Percentiles rank a stretch among this genome's conserved stretches.
phyloP scores from a whole-genome alignment of 2,329 filamentous ascomycete species.

The Scytalidium sp. region DNA sequence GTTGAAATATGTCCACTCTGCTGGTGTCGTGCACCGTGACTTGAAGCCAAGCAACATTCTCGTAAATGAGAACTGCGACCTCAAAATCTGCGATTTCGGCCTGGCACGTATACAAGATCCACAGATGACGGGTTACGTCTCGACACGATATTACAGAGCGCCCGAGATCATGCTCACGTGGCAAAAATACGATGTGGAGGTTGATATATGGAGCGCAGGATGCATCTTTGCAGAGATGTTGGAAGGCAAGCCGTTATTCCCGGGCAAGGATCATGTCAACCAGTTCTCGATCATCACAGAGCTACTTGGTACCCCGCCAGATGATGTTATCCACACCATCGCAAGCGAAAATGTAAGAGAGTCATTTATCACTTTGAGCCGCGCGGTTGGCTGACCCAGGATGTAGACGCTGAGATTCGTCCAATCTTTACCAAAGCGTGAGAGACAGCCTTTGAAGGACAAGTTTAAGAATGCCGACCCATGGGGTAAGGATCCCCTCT shows the following conservation, averaged over 20 bases:
- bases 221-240: constrained; percentile 99
- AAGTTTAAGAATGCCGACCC: constrained; percentile 97
- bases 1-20: constrained; percentile 98
- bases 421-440: constrained; percentile 92
- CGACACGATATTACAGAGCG: constrained; percentile 96
- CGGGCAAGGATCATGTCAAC: constrained; percentile 98
- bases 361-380: constrained; percentile 1
- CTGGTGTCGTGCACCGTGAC: constrained; percentile 95
- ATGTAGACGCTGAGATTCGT: constrained; percentile 88
- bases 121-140: constrained; percentile 99
- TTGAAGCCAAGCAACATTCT: constrained; percentile 98
- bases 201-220: constrained; percentile 98
- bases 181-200: constrained; percentile 99
- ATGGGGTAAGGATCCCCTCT: constrained; percentile 53
- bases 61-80: constrained; percentile 98
- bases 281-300: constrained; percentile 99
- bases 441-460: constrained; percentile 78
- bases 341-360: constrained; percentile 87
- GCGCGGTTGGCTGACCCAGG: constrained; percentile 22
- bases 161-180: constrained; percentile 99
- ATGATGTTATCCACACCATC: constrained; percentile 98
- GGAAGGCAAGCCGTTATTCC: constrained; percentile 96
- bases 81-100: constrained; percentile 99
- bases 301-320: constrained; percentile 89
- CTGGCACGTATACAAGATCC: constrained; percentile 97